A percentile compares a stretch with the other conserved stretches of the same genome.
Evolutionary conservation across 768 basidiomycete genomes (phyloP).

Genomic region (Ramaria sp.): DNA sequence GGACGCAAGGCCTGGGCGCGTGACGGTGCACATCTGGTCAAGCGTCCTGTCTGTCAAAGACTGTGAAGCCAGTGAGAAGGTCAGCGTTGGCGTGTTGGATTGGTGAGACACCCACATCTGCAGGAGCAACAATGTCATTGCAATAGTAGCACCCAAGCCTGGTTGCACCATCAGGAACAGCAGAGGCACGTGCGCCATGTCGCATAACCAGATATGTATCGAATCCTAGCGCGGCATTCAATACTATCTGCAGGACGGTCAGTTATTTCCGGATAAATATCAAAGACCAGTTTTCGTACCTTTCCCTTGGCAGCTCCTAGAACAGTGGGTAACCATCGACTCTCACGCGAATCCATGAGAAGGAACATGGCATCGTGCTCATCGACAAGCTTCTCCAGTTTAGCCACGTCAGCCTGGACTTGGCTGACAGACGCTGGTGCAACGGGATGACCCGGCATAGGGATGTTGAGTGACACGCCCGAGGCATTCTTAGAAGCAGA

Average conservation of each 20-base stretch:
- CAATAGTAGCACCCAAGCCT: conserved; percentile 94
- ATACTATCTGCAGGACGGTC: conserved; percentile 50
- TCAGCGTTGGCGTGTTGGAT: background rate
- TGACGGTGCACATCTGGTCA: conserved; percentile 99
- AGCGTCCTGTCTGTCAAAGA: conserved; percentile 81
- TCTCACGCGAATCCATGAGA: conserved; percentile 97
- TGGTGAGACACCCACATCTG: conserved; percentile 52
- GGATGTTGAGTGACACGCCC: conserved; percentile 71
- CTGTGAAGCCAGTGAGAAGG: conserved; percentile 20
- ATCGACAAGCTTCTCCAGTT: conserved; percentile 69
- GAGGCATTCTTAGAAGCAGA: conserved; percentile 52
- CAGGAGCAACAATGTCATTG: conserved; percentile 94
- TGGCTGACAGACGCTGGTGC: conserved; percentile 46
- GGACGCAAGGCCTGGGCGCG: conserved; percentile 85
- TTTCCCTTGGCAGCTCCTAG: conserved; percentile 78
- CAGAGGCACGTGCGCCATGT: conserved; percentile 58
- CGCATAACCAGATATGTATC: conserved; percentile 97
- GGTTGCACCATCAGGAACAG: conserved; percentile 18
- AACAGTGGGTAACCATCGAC: conserved; percentile 91
- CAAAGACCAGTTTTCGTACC: conserved; percentile 27
- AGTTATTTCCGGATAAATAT: background rate
- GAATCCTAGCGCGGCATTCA: conserved; percentile 93
- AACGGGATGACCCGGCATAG: conserved; percentile 97
- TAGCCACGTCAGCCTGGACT: conserved; percentile 53
- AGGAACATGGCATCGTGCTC: conserved; percentile 86